Conservation (phyloP, 2,329 filamentous ascomycete genomes). For the Fusarium goolgardi region DNA sequence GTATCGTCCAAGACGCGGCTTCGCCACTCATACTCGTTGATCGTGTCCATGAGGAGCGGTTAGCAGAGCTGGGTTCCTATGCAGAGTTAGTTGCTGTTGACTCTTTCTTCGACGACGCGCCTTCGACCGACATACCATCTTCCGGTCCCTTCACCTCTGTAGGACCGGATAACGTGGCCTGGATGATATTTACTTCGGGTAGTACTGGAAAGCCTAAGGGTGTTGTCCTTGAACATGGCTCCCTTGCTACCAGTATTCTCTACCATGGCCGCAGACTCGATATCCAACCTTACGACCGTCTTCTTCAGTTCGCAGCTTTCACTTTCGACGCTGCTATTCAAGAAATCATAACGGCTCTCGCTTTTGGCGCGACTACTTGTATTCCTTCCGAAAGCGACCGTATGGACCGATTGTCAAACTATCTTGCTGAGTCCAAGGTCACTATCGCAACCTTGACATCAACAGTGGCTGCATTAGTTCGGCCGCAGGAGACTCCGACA, state of each 20-base stretch:
- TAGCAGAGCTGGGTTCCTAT: background rate
- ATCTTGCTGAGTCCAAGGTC: constrained; percentile 6
- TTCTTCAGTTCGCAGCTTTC: constrained; percentile 3
- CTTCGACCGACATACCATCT: background rate
- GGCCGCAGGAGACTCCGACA: constrained; percentile 5
- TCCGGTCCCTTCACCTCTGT: background rate
- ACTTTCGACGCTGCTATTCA: constrained; percentile 6
- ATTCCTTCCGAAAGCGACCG: constrained; percentile 4
- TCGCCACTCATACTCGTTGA: constrained; percentile 6
- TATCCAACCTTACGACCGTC: background rate
- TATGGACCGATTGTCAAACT: background rate
- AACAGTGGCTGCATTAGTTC: constrained; percentile 10
- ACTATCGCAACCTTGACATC: constrained; percentile 3
- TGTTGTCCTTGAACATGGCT: constrained; percentile 6
- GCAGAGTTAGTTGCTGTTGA: constrained; percentile 1
- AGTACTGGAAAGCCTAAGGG: constrained; percentile 9
- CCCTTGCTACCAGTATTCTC: constrained; percentile 4
- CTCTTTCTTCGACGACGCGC: constrained; percentile 1
- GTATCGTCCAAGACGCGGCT: background rate
- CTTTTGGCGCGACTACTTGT: constrained; percentile 2
- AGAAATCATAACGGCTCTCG: constrained; percentile 8
- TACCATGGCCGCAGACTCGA: constrained; percentile 1
- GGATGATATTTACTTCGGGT: constrained; percentile 7
- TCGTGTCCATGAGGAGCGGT: background rate
- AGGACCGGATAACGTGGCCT: constrained; percentile 6